phyloP scores from a whole-genome alignment of 139 green algal genomes.

The Coccomyxa sp. region DNA sequence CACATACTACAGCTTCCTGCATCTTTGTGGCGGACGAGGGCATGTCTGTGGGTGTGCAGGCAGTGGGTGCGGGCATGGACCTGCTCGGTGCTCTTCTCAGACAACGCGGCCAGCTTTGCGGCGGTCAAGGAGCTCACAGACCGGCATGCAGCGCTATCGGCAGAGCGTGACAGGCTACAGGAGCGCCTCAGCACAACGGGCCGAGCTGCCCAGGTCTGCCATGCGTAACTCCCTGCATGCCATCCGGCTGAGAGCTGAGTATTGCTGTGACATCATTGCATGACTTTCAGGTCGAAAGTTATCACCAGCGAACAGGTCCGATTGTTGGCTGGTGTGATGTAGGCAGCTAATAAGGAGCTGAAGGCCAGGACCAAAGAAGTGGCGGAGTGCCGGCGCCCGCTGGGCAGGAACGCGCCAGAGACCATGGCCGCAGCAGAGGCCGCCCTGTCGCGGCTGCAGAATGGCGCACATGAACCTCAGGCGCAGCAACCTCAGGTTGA shows the following conservation, averaged over 20 bases:
- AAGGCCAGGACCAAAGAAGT: too few species aligned
- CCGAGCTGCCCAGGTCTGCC: constrained; percentile 5
- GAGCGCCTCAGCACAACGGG: constrained; percentile 4
- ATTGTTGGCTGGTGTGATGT: background rate
- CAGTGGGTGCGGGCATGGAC: constrained; percentile 25
- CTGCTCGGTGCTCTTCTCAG: constrained; percentile 53
- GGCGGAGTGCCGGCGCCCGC: too few species aligned
- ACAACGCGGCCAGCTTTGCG: constrained; percentile 50
- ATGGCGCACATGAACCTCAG: background rate
- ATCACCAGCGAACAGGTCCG: too few species aligned
- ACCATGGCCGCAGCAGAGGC: background rate
- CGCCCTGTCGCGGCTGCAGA: background rate
- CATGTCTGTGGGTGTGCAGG: background rate
- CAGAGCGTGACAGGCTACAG: constrained; percentile 21
- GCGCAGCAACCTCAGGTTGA: too few species aligned
- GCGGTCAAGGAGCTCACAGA: constrained; percentile 40
- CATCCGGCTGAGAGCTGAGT: too few species aligned
- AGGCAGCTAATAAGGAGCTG: too few species aligned
- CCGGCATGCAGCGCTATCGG: constrained; percentile 16
- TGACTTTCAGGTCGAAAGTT: too few species aligned
- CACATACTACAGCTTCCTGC: too few species aligned
- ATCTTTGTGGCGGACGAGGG: too few species aligned
- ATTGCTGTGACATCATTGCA: too few species aligned
- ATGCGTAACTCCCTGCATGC: too few species aligned
- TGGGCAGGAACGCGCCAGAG: background rate